Base-by-base conservation (phyloP, 345 rosid species). In the Camelina neglecta region DNA sequence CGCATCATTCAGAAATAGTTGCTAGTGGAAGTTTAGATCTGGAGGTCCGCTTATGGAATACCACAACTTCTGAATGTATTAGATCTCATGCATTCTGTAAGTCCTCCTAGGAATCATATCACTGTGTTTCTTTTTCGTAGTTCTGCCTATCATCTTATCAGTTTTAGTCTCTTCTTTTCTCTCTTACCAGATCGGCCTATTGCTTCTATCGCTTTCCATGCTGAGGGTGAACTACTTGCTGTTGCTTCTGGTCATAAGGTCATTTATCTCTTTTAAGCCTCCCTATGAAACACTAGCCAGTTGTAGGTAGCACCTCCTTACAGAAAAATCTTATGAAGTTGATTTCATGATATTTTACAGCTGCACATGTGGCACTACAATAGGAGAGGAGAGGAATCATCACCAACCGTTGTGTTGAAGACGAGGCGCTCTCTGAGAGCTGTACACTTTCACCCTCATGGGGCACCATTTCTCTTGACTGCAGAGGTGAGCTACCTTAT, bases 171-270 rank as follows among this genome's bases (percentile, higher is more conserved):
- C n/a, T 39, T 73, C 33, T 36, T 60, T 36, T 29, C 6, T 53
- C 58, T 45, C 41, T 68, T 44, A 53, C 69, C 77, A 90, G 96
- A 76, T 81, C 89, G 93, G 49, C 96, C 93, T 21, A 90, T 90
- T 81, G 96, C 96, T 82, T 90, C 93, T 33, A 88, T 90, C 75
- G 93, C 96, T 76, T 90, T 90, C 75, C 96, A 90, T 69, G 93
- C 93, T 11, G 89, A 82, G 73, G 93, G 96, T 42, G 93, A 88
- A 68, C 57, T 90, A 65, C 90, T 90, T 48, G 91, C 96, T 39
- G 91, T 90, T 77, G 91, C 93, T 69, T 88, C 91, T 15, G 96
- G 96, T 71, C 96, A 90, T 85, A 90, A 90, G 93, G 93, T 88
- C 65, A 48, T 61, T 45, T 64, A 41, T 54, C 13, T 73, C 24